Evolutionary conservation across 2,329 filamentous ascomycete species (phyloP).

Genomic region (Pseudogymnoascus sp.): DNA sequence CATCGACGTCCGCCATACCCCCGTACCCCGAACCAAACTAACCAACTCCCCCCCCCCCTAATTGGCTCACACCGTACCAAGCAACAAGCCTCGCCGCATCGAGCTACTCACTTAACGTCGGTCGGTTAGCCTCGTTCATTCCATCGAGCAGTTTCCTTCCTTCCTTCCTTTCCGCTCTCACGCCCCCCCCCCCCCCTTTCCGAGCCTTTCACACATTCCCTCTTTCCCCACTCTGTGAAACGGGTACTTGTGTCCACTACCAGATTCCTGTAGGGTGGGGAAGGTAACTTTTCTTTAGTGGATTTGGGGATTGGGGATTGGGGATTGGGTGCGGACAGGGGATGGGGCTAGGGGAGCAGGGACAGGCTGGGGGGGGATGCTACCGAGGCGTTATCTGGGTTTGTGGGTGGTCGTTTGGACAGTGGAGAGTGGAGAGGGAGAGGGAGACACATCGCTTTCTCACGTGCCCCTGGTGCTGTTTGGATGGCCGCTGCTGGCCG

Average conservation of each 20-base stretch:
- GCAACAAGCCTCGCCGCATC: slow-evolving; percentile 2
- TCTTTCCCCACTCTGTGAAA: neutral
- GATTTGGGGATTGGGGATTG: too few species aligned
- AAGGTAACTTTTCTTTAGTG: too few species aligned
- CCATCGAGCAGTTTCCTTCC: too few species aligned
- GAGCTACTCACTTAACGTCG: neutral
- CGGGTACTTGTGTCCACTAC: neutral
- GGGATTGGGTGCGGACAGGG: too few species aligned
- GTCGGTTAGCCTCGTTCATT: neutral
- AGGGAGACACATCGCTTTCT: neutral
- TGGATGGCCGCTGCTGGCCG: neutral
- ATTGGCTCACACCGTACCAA: neutral
- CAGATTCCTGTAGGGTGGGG: neutral
- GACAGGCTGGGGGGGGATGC: neutral
- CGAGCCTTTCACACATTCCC: neutral
- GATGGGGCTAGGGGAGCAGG: neutral
- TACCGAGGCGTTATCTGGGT: neutral
- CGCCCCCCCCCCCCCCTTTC: neutral
- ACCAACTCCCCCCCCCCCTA: neutral
- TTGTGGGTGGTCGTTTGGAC: too few species aligned
- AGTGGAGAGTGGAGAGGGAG: too few species aligned
- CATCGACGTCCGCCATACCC: too few species aligned
- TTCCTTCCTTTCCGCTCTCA: neutral
- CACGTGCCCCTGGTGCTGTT: neutral
- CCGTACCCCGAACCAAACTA: too few species aligned